Base-by-base conservation (phyloP, 2,329 filamentous ascomycete species). In the Eutypella sp. region DNA sequence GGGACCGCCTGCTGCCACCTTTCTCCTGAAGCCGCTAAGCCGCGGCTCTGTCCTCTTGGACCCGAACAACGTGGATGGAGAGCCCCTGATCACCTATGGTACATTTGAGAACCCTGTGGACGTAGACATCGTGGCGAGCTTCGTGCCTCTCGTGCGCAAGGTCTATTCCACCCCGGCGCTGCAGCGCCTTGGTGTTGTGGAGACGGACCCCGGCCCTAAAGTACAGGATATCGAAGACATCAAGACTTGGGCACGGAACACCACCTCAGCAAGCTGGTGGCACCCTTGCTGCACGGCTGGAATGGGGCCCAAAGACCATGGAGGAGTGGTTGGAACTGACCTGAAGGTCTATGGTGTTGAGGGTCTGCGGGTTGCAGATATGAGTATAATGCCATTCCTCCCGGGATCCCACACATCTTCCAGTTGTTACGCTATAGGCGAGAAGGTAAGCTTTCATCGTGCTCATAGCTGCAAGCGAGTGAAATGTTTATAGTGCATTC, bases 211-310 rank as follows among this genome's bases (percentile, higher is more conserved):
- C 2, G 66, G 65, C 3, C 39, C 48, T 16, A 41, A 54, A 8
- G 44, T 63, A 25, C 42, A 34, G 36, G 47, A 22, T 31, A 46
- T 50, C 27, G 51, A 52, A 22, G 60, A 53, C 44, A 43, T 63
- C 33, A 61, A 56, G 45, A 37, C 52, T 23, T 56, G 39, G 33
- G 53, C 70, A 9, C 61, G 66, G 48, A 67, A 54, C 67, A 2
- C 66, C 34, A 15, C 34, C 7, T n/a, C 20, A 10, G 34, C 34
- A 11, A 37, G 34, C 34, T 37, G 68, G 45, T 70, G 68, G 50
- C 69, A 73, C 57, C 63, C 69, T 3, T 63, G 60, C 31, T 68
- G 71, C 33, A 72, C 70, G 7, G 61, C 67, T 16, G 65, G 70
- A 4, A 37, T 37, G 34, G 19, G 23, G 39, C 39, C 39, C 13